Base-by-base conservation (phyloP, 2,329 filamentous ascomycete genomes). In the Aspergillus proliferans region DNA sequence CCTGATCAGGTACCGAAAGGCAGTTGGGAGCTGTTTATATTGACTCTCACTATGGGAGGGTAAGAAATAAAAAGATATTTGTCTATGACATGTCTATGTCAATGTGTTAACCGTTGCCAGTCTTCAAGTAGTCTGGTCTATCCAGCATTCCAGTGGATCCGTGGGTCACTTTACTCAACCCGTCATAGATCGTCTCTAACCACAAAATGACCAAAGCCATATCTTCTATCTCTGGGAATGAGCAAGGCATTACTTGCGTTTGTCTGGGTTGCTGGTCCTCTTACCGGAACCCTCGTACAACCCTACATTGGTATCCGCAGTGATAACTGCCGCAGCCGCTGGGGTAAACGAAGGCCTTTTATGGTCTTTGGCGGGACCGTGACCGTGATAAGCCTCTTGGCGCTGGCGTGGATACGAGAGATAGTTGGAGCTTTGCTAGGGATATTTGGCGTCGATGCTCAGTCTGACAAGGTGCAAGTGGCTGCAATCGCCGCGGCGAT, bases 121-220 rank as follows among this genome's bases (percentile, higher is more conserved):
- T 21, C 75, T 97, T 53, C 92, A 97, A 71, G 87, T 97, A 58
- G 90, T 92, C 24, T 97, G 92, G 92, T 91, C 91, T 1, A 90
- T 95, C 39, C 92, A 97, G 69, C 77, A 95, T 39, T 95, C 90
- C 47, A 92, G 95, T 73, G 91, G 91, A 59, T 95, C 92, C 46
- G 78, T 81, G 66, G 62, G 77, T 71, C 19, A 4, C 28, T 48
- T 38, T 40, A 30, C 10, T 12, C 26, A 19, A 15, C 6, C 19
- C 28, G 39, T 36, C 22, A 18, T 14, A 30, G 26, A 45, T 39
- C 12, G 22, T 21, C 12, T 34, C 4, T 39, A 48, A 38, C 24
- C 45, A 10, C 4, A 30, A 14, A 26, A 12, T 10, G 2, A 5
- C 12, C 45, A 18, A 47, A 72, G 70, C 87, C 88, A 5, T 93